These are phyloP conservation scores for Geosmithia morbida DNA, from an alignment of 2,329 filamentous ascomycete genomes.

Conservation along the genomic window DNA sequence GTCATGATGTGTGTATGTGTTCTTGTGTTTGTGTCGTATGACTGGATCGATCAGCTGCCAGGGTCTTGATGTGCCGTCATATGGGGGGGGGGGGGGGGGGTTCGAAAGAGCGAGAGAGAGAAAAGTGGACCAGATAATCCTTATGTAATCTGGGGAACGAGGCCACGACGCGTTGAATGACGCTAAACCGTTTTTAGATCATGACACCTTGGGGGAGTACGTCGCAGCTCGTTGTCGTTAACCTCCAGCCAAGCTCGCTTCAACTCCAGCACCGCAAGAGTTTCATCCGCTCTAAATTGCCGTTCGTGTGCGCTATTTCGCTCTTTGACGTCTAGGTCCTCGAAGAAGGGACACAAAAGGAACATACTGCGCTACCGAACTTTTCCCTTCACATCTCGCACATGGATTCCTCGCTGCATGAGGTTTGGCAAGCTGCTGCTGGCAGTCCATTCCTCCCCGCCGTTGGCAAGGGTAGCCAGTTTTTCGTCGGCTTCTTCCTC, in stretches of 20 bases:
- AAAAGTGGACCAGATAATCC: not conserved
- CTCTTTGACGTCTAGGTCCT: too few species aligned
- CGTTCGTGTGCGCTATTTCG: not conserved
- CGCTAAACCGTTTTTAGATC: not conserved
- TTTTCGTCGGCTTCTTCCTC: conserved; percentile 64
- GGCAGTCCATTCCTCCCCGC: conserved; percentile 71
- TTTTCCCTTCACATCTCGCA: conserved; percentile 13
- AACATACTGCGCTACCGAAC: not conserved
- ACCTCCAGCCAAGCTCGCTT: not conserved
- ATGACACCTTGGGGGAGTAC: not conserved
- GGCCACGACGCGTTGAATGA: not conserved
- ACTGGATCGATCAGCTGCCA: not conserved
- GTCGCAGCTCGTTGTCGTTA: not conserved
- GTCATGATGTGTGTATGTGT: not conserved
- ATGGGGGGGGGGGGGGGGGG: too few species aligned
- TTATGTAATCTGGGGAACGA: not conserved
- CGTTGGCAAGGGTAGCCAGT: conserved; percentile 72
- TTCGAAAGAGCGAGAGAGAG: too few species aligned
- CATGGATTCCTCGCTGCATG: conserved; percentile 72
- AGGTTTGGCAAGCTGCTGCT: conserved; percentile 88
- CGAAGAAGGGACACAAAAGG: not conserved
- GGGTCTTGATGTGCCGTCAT: not conserved
- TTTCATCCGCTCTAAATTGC: not conserved
- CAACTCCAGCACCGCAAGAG: not conserved
- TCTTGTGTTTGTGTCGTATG: not conserved